phyloP scores from a whole-genome alignment of 441 rosid genomes.

The Syzygium syzygioides region DNA sequence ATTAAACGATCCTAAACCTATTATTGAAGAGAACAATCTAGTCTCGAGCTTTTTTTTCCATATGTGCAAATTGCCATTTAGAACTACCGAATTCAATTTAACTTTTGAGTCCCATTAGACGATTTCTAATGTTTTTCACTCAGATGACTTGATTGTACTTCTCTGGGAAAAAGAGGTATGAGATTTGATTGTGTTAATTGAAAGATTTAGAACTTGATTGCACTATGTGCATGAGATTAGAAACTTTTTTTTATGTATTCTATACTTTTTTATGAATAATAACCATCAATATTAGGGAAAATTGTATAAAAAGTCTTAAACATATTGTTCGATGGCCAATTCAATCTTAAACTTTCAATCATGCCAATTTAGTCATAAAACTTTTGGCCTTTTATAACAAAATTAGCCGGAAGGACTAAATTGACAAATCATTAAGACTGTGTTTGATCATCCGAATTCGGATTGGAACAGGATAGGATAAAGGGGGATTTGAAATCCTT shows the following conservation, averaged over 20 bases:
- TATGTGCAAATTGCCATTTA: neutral
- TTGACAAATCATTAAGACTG: no score
- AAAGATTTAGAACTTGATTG: neutral
- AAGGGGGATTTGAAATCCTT: no score
- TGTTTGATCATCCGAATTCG: no score
- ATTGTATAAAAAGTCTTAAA: no score
- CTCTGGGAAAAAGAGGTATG: neutral
- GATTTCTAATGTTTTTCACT: neutral
- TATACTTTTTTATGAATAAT: neutral
- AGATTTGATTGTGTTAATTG: neutral
- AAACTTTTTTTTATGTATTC: neutral
- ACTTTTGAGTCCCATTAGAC: neutral
- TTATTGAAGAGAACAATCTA: neutral
- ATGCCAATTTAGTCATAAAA: no score
- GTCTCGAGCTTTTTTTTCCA: neutral
- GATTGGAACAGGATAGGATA: no score
- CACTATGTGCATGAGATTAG: neutral
- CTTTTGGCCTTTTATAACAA: no score
- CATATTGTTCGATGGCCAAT: no score
- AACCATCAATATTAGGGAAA: neutral
- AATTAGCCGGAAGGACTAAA: no score
- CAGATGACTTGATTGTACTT: neutral
- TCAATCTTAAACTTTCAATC: no score
- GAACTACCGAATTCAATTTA: neutral
- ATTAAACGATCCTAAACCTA: neutral